Base-by-base conservation (phyloP, 2,329 filamentous ascomycete genomes). In the Pyrenophora graminea region DNA sequence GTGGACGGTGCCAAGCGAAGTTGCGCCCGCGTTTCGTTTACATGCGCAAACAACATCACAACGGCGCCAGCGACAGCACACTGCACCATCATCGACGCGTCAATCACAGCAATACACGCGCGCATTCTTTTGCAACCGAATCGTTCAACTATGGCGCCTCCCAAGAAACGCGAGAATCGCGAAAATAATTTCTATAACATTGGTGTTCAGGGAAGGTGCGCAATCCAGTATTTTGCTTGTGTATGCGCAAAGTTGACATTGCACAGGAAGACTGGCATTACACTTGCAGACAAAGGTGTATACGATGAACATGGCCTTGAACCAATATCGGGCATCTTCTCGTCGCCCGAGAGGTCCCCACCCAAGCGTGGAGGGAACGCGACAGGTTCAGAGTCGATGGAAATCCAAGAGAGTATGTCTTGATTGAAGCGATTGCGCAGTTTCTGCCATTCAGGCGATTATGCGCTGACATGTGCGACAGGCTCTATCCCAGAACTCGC, bases 251-350 rank as follows among this genome's bases (percentile, higher is more conserved):
- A 51, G 17, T 56, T 64, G 10, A 69, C 34, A 32, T 42, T 27
- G 18, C 19, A 42, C 62, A 97, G 93, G 63, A 95, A 96, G 82
- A 99, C 94, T 1, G 94, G 94, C 38, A 83, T 96, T 21, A 88
- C 85, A 1, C 75, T 97, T 27, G 84, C 85, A 65, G 90, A 96
- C 66, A 85, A 80, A 48, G 90, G 90, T 45, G 79, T 86, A 54
- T 88, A 91, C 76, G 93, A 97, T 75, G 91, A 95, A 71, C 81
- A 96, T 80, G 94, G 93, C 73, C 86, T 99, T 79, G 91, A 97
- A 71, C 88, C 90, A 31, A 82, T 96, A 51, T 89, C 93, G 31
- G 85, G 85, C 61, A 85, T 97, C 59, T 96, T 96, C 74, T 97
- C 92, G 7, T 96, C 92, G 17, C 91, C 92, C 12, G 83, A 85